phyloP scores from a whole-genome alignment of 75 land plant genomes.

The Pinus albicaulis region DNA sequence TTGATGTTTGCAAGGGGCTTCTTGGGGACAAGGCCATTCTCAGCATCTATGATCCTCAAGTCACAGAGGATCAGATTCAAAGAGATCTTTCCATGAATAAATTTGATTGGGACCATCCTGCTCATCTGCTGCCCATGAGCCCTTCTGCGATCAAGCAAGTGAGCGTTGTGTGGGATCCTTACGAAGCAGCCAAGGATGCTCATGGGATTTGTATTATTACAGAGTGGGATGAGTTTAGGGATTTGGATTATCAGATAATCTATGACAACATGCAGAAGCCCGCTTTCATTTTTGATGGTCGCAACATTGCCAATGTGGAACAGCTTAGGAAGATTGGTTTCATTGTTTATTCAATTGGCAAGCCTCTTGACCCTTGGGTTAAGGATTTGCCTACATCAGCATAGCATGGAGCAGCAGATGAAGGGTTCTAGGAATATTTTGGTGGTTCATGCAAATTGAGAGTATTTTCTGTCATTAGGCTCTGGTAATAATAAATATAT shows the following conservation, averaged over 20 bases:
- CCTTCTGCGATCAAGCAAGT: slow-evolving; percentile 79
- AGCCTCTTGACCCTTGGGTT: slow-evolving; percentile 20
- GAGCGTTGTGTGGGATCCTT: slow-evolving; percentile 70
- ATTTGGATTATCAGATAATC: slow-evolving; percentile 49
- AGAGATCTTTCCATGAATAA: slow-evolving; percentile 87
- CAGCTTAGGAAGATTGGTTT: slow-evolving; percentile 52
- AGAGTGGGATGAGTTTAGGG: slow-evolving; percentile 80
- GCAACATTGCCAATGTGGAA: slow-evolving; percentile 44
- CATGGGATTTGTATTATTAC: slow-evolving; percentile 83
- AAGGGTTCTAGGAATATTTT: too few relatives aligned
- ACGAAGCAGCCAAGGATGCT: slow-evolving; percentile 81
- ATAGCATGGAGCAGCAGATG: too few relatives aligned
- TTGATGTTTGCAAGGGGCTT: slow-evolving; percentile 86
- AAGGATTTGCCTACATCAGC: slow-evolving; percentile 38
- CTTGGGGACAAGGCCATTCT: slow-evolving; percentile 80
- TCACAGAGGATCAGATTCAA: slow-evolving; percentile 88
- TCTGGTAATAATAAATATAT: too few relatives aligned
- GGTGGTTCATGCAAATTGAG: too few relatives aligned
- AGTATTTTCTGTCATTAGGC: too few relatives aligned
- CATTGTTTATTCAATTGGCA: slow-evolving; percentile 61
- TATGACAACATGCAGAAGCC: slow-evolving; percentile 63
- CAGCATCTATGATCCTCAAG: slow-evolving; percentile 93
- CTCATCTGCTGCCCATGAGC: slow-evolving; percentile 82
- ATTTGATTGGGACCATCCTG: slow-evolving; percentile 93
- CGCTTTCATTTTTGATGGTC: slow-evolving; percentile 53